These are phyloP conservation scores for Fraxinus latifolia DNA, from an alignment of 305 asterid genomes.

Conservation along the genomic window DNA sequence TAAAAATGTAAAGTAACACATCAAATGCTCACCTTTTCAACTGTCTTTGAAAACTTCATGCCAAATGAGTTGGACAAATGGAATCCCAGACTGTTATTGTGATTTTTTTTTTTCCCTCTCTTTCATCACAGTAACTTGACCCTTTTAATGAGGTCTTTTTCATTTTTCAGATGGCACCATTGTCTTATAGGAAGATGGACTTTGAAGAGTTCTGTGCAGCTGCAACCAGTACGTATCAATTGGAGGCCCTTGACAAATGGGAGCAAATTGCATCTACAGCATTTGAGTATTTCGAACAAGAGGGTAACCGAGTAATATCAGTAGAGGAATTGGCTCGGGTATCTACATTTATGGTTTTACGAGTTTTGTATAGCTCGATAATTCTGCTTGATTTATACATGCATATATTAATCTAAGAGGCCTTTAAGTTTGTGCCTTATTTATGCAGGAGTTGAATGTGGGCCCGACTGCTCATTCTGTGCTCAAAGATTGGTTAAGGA, in stretches of 20 bases:
- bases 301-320: slow-evolving; percentile 79
- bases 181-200: slow-evolving; percentile 70
- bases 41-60: background rate
- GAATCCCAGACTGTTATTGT: background rate
- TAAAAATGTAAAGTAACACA: background rate
- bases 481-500: slow-evolving; percentile 74
- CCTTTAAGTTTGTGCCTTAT: background rate
- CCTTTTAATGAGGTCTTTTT: background rate
- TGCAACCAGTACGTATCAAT: slow-evolving; percentile 78
- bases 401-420: background rate
- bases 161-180: slow-evolving; percentile 62
- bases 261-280: slow-evolving; percentile 75
- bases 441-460: slow-evolving; percentile 71
- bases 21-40: background rate
- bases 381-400: background rate
- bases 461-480: slow-evolving; percentile 70
- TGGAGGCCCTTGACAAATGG: slow-evolving; percentile 84
- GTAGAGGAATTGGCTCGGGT: slow-evolving; percentile 91
- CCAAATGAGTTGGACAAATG: background rate
- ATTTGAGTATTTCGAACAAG: slow-evolving; percentile 70
- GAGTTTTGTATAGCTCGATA: background rate
- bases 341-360: background rate
- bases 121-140: background rate
- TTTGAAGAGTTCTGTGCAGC: slow-evolving; percentile 93
- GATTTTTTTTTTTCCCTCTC: background rate